These are phyloP conservation scores for Fonsecaea erecta DNA, from an alignment of 2,329 filamentous ascomycete genomes.

Conservation along the genomic window DNA sequence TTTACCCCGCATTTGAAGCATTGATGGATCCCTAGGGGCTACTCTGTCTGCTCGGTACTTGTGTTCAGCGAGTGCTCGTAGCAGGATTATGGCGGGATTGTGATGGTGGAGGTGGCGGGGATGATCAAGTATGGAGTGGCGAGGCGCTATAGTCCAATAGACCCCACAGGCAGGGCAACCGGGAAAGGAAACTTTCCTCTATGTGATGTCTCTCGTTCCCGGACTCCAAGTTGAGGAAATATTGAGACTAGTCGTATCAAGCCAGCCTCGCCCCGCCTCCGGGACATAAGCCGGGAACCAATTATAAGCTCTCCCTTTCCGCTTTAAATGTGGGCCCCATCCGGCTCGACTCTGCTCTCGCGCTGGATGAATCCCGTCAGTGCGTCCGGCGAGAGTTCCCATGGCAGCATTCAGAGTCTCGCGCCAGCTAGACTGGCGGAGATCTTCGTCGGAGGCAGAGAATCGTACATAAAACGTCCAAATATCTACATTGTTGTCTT, in stretches of 20 bases:
- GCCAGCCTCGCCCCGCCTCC: neutral
- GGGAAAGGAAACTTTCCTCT: too few relatives aligned
- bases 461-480: neutral
- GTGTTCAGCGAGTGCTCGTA: neutral
- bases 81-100: neutral
- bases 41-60: neutral
- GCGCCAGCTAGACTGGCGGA: neutral
- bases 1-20: neutral
- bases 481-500: neutral
- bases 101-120: neutral
- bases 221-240: neutral
- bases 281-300: neutral
- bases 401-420: neutral
- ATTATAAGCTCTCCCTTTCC: neutral
- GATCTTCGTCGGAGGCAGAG: neutral
- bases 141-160: too few relatives aligned
- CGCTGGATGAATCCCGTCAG: neutral
- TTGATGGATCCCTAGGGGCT: neutral
- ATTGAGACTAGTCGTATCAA: neutral
- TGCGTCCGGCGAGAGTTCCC: neutral
- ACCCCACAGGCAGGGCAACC: too few relatives aligned
- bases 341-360: too few relatives aligned
- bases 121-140: neutral
- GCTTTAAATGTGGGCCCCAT: neutral
- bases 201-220: neutral